Base-by-base conservation (phyloP, 129 eudicot species). In the Escallonia herrerae region DNA sequence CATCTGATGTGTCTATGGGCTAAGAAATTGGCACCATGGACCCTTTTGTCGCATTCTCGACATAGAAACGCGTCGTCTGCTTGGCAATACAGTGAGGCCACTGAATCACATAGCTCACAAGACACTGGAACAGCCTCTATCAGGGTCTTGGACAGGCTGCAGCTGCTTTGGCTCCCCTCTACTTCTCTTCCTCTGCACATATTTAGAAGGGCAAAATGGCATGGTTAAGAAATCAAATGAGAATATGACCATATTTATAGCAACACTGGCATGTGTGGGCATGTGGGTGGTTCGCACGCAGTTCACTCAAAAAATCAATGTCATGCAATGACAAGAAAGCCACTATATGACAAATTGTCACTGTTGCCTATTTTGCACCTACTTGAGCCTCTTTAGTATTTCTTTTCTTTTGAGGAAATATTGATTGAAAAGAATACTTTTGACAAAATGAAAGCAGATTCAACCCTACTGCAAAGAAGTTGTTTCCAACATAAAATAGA, bases 1-100 rank as follows among this genome's bases (percentile, higher is more conserved):
- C 81, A 84, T 33, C 90, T 69, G 13, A 80, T 72, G 48, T 84
- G 86, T 51, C 90, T 77, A 45, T 53, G 77, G 15, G 90, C 90
- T 22, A 84, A 43, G 77, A 84, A 80, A 68, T 84, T 84, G 6
- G 86, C 86, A 8, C 79, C 62, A 10, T 77, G 84, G 4, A 84
- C 86, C 37, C 66, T 14, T 65, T 66, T 72, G 55, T 84, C 84
- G 45, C 90, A 84, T 57, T 72, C 66, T 59, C 64, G 59, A 69
- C 86, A 84, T 9, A 84, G 54, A 69, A 62, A 84, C 2, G 86
- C 83, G 1, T 80, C 75, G 15, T 84, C 90, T 0, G 86, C 86
- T 61, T 77, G 79, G 44, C 86, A 84, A 64, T 74, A 80, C 6
- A 84, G 40, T 3, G 78, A 57, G 14, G 81, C 86, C 44, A 58